Evolutionary conservation across 495 filamentous ascomycete species (phyloP).

Genomic region (Penicillium angulare): DNA sequence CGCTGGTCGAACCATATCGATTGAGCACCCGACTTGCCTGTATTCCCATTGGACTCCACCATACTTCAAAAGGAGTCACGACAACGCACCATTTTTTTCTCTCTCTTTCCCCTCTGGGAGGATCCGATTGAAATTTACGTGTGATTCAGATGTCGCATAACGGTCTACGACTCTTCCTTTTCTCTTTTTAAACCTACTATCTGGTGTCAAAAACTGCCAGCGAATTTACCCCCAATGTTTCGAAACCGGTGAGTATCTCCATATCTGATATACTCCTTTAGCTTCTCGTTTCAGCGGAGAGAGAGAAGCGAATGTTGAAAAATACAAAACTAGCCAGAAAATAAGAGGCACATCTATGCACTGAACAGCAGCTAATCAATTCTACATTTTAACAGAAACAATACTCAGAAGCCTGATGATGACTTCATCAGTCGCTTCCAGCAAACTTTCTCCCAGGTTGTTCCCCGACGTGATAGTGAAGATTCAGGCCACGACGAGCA

Average conservation of each 20-base stretch:
- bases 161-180: not conserved
- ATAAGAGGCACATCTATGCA: not conserved
- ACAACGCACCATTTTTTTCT: no score
- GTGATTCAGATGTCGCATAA: not conserved
- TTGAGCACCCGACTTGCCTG: not conserved
- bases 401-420: slow-evolving; percentile 81
- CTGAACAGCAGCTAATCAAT: not conserved
- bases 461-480: slow-evolving; percentile 27
- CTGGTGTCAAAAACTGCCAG: not conserved
- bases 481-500: not conserved
- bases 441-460: slow-evolving; percentile 70
- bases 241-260: slow-evolving; percentile 19
- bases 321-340: not conserved
- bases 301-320: not conserved
- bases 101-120: no score
- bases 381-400: slow-evolving; percentile 54
- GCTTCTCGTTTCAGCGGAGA: no score
- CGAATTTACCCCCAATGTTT: slow-evolving; percentile 22
- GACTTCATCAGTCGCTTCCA: slow-evolving; percentile 84
- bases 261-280: no score
- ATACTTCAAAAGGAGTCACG: not conserved
- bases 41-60: no score
- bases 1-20: not conserved
- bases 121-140: no score
- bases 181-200: no score